phyloP scores from a whole-genome alignment of 2,329 filamentous ascomycete species.

The Metarhizium anisopliae region DNA sequence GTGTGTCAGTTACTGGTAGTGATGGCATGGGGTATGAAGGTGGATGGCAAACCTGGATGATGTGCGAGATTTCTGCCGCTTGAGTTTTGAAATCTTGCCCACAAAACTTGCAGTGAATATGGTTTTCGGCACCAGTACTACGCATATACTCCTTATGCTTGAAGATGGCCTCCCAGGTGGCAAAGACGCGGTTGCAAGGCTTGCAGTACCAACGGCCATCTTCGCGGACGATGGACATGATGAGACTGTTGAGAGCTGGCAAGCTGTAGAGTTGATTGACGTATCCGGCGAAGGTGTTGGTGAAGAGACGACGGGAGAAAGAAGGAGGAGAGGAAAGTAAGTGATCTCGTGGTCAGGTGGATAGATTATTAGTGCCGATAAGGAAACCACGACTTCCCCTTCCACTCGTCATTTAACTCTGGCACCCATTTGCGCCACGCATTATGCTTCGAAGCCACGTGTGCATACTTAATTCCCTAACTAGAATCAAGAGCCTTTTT shows the following conservation, averaged over 20 bases:
- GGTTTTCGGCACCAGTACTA: constrained; percentile 11
- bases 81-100: constrained; percentile 25
- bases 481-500: neutral
- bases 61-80: constrained; percentile 22
- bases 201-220: constrained; percentile 17
- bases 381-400: neutral
- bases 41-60: constrained; percentile 20
- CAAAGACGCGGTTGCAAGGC: constrained; percentile 20
- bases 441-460: neutral
- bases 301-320: neutral
- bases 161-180: constrained; percentile 13
- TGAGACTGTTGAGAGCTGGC: neutral
- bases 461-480: too few relatives aligned
- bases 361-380: neutral
- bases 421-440: neutral
- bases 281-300: neutral
- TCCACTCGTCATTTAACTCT: neutral
- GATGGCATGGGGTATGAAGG: neutral
- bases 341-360: neutral
- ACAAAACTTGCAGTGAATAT: constrained; percentile 31
- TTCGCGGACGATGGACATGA: neutral
- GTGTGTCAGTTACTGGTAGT: neutral
- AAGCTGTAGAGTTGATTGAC: neutral
- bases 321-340: neutral
- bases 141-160: constrained; percentile 22